Evolutionary conservation across 495 filamentous ascomycete species (phyloP), one percentile per base, ranked within the genome.

Genomic region (Daldinia decipiens): DNA sequence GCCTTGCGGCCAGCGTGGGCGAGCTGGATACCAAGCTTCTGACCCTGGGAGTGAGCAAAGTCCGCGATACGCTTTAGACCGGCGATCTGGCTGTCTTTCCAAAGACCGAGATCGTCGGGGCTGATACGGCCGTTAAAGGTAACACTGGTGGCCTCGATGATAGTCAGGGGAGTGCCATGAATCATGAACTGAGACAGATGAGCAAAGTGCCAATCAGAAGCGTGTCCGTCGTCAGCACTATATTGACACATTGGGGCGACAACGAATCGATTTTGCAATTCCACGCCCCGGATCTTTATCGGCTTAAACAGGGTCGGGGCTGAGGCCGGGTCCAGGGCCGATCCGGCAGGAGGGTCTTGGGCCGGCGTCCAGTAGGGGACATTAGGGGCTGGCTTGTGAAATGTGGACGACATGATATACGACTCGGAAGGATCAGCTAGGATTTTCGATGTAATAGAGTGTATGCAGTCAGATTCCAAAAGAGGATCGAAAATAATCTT

Each of bases 1-100:
- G 87, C 90, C 78, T 94, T 94, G 47, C 92, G 84, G 13, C 92
- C 92, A 21, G 91, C 90, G 73, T 94, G 92, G 3, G 81, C 88
- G 11, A 94, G 83, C 78, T 94, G 92, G 67, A 94, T 88, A 13
- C 85, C 90, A 38, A 90, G 78, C 74, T 92, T 88, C 67, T 87
- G 87, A 67, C 84, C 84, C 77, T 94, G 92, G 26, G 81, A 85
- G 76, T 87, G 85, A 8, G 84, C 74, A 59, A 83, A 90, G 66
- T 90, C 85, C 45, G 85, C 87, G 40, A 92, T 83, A 51, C 85
- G 85, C 68, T 84, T 83, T 32, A 93, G 80, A 0, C 84, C 84
- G 54, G 85, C 82, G 74, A 92, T 90, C 68, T 94, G 92, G 62
- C 80, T 82, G 76, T 90, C 87, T 59, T 87, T 81, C 91, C 91